Conservation (phyloP, 2,329 filamentous ascomycete genomes). For the Fusarium sp. region DNA sequence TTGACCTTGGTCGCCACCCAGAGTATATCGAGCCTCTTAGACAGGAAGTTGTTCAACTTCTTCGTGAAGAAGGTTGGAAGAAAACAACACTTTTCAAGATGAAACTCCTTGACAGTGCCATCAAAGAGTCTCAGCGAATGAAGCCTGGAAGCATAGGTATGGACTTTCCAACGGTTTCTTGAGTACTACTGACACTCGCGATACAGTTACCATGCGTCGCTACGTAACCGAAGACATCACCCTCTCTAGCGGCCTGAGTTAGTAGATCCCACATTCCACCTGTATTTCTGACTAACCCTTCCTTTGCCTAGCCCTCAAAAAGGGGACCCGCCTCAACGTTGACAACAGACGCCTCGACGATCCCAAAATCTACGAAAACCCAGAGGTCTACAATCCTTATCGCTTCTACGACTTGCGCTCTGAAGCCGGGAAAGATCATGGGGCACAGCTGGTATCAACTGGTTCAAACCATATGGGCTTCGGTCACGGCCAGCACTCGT, state of each 20-base stretch:
- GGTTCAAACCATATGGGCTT: not conserved
- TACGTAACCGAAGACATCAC: not conserved
- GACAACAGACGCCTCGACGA: not conserved
- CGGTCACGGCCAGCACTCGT: not conserved
- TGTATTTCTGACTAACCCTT: rapidly evolving
- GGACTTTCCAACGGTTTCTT: no score
- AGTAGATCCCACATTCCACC: not conserved
- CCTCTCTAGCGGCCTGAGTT: not conserved
- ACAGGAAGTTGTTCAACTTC: not conserved
- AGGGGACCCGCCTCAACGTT: not conserved
- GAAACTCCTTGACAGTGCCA: constrained; percentile 1
- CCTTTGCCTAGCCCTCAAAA: not conserved
- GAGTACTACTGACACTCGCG: no score
- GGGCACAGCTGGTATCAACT: not conserved
- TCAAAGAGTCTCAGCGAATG: constrained; percentile 2
- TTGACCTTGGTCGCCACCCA: not conserved
- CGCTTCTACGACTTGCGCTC: not conserved
- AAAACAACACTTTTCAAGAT: not conserved
- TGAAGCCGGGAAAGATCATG: not conserved
- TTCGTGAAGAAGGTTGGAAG: not conserved
- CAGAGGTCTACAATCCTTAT: not conserved
- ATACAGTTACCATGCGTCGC: not conserved
- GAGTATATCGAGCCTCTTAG: not conserved
- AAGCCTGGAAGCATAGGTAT: not conserved
- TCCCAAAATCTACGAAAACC: not conserved